These are phyloP conservation scores for Hydrangea macrophylla DNA, from an alignment of 148 eudicot genomes.

Conservation along the genomic window DNA sequence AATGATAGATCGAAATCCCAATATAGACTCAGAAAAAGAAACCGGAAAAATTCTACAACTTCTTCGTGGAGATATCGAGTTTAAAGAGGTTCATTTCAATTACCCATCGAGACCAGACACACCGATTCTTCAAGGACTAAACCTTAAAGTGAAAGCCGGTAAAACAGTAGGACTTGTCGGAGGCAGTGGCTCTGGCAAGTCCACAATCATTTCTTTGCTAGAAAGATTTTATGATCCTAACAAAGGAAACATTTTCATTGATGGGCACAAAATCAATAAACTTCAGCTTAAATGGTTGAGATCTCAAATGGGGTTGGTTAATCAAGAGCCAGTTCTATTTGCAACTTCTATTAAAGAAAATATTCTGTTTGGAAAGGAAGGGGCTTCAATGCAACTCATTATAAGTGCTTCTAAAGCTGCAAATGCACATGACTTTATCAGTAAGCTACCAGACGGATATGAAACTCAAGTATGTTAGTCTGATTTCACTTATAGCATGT, in stretches of 20 bases:
- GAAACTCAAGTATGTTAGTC: slow-evolving; percentile 37
- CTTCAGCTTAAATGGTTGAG: slow-evolving; percentile 42
- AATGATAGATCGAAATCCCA: slow-evolving; percentile 35
- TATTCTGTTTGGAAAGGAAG: slow-evolving; percentile 42
- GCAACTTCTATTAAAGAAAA: slow-evolving; percentile 48
- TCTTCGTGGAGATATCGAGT: slow-evolving; percentile 36
- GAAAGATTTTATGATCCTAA: slow-evolving; percentile 46
- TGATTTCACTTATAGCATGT: no score
- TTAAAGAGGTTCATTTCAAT: slow-evolving; percentile 31
- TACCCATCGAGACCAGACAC: slow-evolving; percentile 41
- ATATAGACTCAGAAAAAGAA: slow-evolving; percentile 28
- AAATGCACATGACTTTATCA: slow-evolving; percentile 46
- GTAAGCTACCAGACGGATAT: slow-evolving; percentile 30
- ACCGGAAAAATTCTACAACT: slow-evolving; percentile 18
- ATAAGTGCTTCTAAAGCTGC: slow-evolving; percentile 35
- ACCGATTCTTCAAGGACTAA: slow-evolving; percentile 29
- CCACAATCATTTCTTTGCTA: slow-evolving; percentile 43
- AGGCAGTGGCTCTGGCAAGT: slow-evolving; percentile 56
- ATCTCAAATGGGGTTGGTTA: slow-evolving; percentile 45
- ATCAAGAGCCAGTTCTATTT: slow-evolving; percentile 47
- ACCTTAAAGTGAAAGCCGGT: slow-evolving; percentile 31
- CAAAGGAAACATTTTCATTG: slow-evolving; percentile 36
- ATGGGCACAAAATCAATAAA: slow-evolving; percentile 33
- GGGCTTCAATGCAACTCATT: slow-evolving; percentile 32
- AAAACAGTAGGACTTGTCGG: slow-evolving; percentile 43